phyloP scores from a whole-genome alignment of 805 yeast genomes.

The Saturnispora sanitii region DNA sequence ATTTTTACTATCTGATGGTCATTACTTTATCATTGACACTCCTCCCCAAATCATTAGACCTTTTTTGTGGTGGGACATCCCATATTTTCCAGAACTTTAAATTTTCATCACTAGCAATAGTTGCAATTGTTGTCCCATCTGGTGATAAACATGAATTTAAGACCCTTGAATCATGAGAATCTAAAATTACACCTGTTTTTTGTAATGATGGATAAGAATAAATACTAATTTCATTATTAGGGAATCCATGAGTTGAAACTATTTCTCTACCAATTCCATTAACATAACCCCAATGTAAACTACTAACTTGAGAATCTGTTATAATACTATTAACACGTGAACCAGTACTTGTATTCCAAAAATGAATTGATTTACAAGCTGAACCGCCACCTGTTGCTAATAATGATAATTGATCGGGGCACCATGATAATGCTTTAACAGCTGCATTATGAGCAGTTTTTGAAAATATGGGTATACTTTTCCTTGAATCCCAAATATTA shows the following conservation, averaged over 20 bases:
- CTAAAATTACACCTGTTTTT: conserved; percentile 75
- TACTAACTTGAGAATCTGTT: conserved; percentile 91
- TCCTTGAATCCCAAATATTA: conserved; percentile 84
- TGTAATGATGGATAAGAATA: conserved; percentile 81
- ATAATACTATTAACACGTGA: conserved; percentile 77
- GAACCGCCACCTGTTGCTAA: conserved; percentile 98
- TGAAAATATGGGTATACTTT: conserved; percentile 56
- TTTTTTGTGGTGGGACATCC: conserved; percentile 33
- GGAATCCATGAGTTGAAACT: conserved; percentile 90
- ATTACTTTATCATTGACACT: conserved; percentile 32
- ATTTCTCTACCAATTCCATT: conserved; percentile 69
- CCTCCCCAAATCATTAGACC: background rate
- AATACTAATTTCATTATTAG: conserved; percentile 71
- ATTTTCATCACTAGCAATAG: conserved; percentile 94
- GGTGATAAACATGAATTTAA: conserved; percentile 79
- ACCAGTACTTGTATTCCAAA: conserved; percentile 94
- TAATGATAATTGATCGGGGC: conserved; percentile 73
- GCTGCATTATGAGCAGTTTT: conserved; percentile 86
- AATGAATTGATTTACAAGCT: conserved; percentile 76
- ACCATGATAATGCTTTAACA: conserved; percentile 91
- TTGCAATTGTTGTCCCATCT: conserved; percentile 81
- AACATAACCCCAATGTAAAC: conserved; percentile 82
- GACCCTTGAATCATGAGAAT: conserved; percentile 87
- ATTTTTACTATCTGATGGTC: conserved; percentile 30
- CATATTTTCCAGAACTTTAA: conserved; percentile 90